These are phyloP conservation scores for Colletotrichum aenigma DNA, from an alignment of 2,329 filamentous ascomycete species.

Conservation along the genomic window DNA sequence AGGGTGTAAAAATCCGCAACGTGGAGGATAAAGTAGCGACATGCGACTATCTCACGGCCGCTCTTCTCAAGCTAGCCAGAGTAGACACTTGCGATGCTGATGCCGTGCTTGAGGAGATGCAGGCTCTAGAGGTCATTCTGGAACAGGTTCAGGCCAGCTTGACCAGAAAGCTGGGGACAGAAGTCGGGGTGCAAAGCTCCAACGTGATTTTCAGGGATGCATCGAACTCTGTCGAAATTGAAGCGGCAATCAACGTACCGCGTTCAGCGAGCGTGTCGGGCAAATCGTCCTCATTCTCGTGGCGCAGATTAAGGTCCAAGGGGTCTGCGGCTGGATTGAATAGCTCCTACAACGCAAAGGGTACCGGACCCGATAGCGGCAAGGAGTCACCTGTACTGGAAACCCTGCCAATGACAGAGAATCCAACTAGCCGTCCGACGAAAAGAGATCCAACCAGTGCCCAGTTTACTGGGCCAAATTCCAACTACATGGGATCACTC, in stretches of 20 bases:
- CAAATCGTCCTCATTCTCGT: slow-evolving; percentile 80
- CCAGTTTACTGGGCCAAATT: slow-evolving; percentile 82
- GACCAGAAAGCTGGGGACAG: slow-evolving; percentile 85
- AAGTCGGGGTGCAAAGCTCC: slow-evolving; percentile 83
- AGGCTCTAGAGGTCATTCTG: slow-evolving; percentile 81
- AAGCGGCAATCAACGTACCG: slow-evolving; percentile 45
- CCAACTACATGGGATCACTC: slow-evolving; percentile 88
- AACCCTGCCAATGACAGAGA: slow-evolving; percentile 77
- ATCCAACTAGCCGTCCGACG: slow-evolving; percentile 68
- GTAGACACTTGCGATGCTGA: slow-evolving; percentile 93
- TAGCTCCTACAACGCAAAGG: slow-evolving; percentile 46
- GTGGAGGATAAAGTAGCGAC: slow-evolving; percentile 93
- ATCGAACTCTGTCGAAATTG: slow-evolving; percentile 50
- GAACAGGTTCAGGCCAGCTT: slow-evolving; percentile 83
- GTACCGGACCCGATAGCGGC: slow-evolving; percentile 37
- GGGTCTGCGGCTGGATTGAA: slow-evolving; percentile 72
- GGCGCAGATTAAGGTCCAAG: slow-evolving; percentile 89
- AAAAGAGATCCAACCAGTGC: slow-evolving; percentile 74
- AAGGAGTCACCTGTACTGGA: slow-evolving; percentile 70
- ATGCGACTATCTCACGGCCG: slow-evolving; percentile 89
- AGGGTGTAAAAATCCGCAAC: slow-evolving; percentile 89
- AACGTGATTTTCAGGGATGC: slow-evolving; percentile 78
- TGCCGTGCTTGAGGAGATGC: slow-evolving; percentile 92
- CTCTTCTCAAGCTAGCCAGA: slow-evolving; percentile 79
- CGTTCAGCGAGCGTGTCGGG: slow-evolving; percentile 67